Evolutionary conservation across 768 basidiomycete species (phyloP).

Genomic region (Termitomyces heimii): DNA sequence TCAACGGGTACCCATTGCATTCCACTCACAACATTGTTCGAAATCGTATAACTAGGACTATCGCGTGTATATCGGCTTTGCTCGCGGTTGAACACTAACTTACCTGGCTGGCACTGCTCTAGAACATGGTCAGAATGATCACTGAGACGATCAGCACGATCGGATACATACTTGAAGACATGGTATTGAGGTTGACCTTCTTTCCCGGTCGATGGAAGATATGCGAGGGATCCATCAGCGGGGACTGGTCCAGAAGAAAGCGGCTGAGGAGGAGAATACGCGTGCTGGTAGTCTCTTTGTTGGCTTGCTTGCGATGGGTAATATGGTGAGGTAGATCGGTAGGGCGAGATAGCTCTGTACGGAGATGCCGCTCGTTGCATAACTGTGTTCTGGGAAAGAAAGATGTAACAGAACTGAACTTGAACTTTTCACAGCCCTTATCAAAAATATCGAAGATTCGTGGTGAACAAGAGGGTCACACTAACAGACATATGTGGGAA

Average conservation of each 20-base stretch:
- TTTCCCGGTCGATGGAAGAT: conserved; percentile 56
- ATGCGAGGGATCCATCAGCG: conserved; percentile 61
- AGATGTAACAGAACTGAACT: not conserved
- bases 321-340: conserved; percentile 28
- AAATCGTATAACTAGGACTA: conserved; percentile 59
- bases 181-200: conserved; percentile 66
- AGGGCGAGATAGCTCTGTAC: conserved; percentile 24
- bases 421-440: conserved; percentile 1
- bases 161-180: conserved; percentile 58
- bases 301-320: conserved; percentile 6
- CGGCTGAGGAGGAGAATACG: conserved; percentile 10
- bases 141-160: conserved; percentile 3
- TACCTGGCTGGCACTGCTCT: conserved; percentile 77
- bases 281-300: conserved; percentile 9
- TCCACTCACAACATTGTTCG: conserved; percentile 61
- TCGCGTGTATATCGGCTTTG: conserved; percentile 16
- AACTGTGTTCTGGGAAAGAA: not conserved
- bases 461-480: conserved; percentile 12
- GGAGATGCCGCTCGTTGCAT: conserved; percentile 18
- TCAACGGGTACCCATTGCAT: conserved; percentile 69
- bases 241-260: conserved; percentile 35
- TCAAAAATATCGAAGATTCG: not conserved
- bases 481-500: not conserved
- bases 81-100: conserved; percentile 10
- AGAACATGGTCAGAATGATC: conserved; percentile 14